phyloP scores from a whole-genome alignment of 2,329 filamentous ascomycete genomes.

The Aspergillus neotritici region DNA sequence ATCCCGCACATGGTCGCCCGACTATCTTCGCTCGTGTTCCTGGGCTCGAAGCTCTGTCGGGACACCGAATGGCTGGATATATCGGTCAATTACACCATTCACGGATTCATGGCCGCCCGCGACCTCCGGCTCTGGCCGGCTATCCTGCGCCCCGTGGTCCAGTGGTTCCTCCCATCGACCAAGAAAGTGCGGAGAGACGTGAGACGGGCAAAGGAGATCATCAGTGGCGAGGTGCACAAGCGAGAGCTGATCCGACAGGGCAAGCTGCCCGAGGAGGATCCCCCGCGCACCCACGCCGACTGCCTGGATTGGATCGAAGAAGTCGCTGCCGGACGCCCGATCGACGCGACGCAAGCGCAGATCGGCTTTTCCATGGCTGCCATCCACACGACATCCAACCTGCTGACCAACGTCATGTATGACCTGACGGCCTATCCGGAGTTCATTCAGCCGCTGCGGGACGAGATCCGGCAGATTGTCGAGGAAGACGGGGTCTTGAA shows the following conservation, averaged over 20 bases:
- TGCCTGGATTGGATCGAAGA: conserved; percentile 27
- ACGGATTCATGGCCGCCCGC: conserved; percentile 23
- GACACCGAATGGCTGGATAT: conserved; percentile 50
- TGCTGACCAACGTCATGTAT: conserved; percentile 47
- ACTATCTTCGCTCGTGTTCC: conserved; percentile 50
- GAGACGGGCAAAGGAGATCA: conserved; percentile 32
- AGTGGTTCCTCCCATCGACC: conserved; percentile 43
- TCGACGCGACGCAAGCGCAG: conserved; percentile 18
- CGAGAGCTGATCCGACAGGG: conserved; percentile 17
- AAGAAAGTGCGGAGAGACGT: conserved; percentile 35
- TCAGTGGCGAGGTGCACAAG: conserved; percentile 23
- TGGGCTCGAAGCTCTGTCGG: conserved; percentile 48
- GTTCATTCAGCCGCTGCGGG: conserved; percentile 46
- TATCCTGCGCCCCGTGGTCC: conserved; percentile 38
- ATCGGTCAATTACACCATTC: conserved; percentile 18
- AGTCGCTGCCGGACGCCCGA: conserved; percentile 6
- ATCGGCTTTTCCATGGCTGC: conserved; percentile 27
- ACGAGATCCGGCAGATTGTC: conserved; percentile 46
- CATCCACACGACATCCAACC: conserved; percentile 31
- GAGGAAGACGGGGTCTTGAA: conserved; percentile 35
- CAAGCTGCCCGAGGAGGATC: conserved; percentile 14
- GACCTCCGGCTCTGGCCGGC: conserved; percentile 41
- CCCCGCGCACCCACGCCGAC: conserved; percentile 15
- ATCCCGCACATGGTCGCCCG: conserved; percentile 50
- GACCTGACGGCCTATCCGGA: conserved; percentile 50